Percentiles rank a stretch among this genome's conserved stretches.
Conservation (phyloP, 805 yeast genomes). For the Monosporozyma aerobia region DNA sequence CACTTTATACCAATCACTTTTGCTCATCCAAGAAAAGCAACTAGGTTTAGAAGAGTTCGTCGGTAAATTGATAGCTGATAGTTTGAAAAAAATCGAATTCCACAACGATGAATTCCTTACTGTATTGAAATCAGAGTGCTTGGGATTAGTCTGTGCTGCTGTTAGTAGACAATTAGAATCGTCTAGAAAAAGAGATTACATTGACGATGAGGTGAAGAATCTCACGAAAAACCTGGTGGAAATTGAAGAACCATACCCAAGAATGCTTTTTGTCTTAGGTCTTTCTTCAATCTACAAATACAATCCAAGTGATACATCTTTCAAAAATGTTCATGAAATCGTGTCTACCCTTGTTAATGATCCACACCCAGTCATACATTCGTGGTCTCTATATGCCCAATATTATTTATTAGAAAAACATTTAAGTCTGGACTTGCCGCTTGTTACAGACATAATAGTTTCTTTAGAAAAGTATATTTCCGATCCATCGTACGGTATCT, state of each 20-base stretch:
- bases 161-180: constrained; percentile 16
- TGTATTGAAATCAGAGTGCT: constrained; percentile 43
- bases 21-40: constrained; percentile 15
- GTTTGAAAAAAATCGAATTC: constrained; percentile 36
- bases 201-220: constrained; percentile 39
- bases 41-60: constrained; percentile 31
- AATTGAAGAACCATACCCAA: constrained; percentile 50
- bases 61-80: constrained; percentile 40
- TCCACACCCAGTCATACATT: constrained; percentile 79
- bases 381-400: constrained; percentile 58
- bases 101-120: constrained; percentile 36
- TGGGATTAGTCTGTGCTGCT: constrained; percentile 42
- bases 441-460: constrained; percentile 37
- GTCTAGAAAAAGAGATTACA: constrained; percentile 7
- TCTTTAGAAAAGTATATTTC: constrained; percentile 33
- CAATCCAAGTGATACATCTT: constrained; percentile 31
- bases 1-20: constrained; percentile 48
- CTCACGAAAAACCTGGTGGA: constrained; percentile 58
- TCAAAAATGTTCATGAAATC: constrained; percentile 44
- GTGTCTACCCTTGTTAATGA: constrained; percentile 55
- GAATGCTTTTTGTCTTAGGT: constrained; percentile 49
- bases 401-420: constrained; percentile 48
- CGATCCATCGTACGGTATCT: constrained; percentile 43
- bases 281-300: constrained; percentile 40
- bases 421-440: constrained; percentile 35